These are phyloP conservation scores for Euphorbia pulcherrima DNA, from an alignment of 345 rosid species.

Conservation along the genomic window DNA sequence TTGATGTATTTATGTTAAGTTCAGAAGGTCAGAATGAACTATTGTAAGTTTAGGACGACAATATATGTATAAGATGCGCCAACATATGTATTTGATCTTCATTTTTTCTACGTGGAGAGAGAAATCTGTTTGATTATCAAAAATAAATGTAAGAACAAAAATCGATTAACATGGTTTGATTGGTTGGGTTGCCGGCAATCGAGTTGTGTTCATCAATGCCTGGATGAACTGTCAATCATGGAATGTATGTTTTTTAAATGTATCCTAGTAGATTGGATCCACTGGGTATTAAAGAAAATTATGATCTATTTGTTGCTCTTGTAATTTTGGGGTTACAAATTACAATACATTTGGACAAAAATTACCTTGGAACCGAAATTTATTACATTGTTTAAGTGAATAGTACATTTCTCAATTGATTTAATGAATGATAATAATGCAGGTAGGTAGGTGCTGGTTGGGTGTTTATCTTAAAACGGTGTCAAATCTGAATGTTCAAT, in stretches of 20 bases:
- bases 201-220: slow-evolving; percentile 7
- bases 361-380: background rate
- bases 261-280: background rate
- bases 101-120: background rate
- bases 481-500: too few relatives aligned
- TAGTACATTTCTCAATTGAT: background rate
- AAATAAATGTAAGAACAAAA: too few relatives aligned
- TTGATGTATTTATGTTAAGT: too few relatives aligned
- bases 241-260: background rate
- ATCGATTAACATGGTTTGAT: background rate
- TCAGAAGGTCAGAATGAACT: too few relatives aligned
- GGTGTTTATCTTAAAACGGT: too few relatives aligned
- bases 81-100: too few relatives aligned
- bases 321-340: background rate
- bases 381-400: background rate
- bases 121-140: slow-evolving; percentile 14
- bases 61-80: too few relatives aligned
- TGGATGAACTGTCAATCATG: slow-evolving; percentile 1
- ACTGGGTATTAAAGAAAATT: background rate
- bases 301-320: background rate
- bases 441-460: too few relatives aligned
- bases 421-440: background rate
- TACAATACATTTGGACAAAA: too few relatives aligned
- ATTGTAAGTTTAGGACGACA: too few relatives aligned
- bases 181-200: slow-evolving; percentile 5